These are phyloP conservation scores for Microdochium nivale DNA, from an alignment of 2,329 filamentous ascomycete species.

Conservation along the genomic window DNA sequence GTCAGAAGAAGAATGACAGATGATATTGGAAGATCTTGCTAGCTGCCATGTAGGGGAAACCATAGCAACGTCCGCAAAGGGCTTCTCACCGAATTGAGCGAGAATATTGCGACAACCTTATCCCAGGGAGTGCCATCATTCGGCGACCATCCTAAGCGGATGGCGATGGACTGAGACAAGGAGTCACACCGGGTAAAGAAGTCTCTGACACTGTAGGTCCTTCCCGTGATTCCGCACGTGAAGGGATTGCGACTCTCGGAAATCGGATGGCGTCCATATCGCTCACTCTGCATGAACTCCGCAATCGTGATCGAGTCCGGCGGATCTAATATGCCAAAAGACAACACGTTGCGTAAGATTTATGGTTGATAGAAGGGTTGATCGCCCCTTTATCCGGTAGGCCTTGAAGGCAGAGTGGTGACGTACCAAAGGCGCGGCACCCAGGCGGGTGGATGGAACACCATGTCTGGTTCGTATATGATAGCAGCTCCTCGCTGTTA, in stretches of 20 bases:
- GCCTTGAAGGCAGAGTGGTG: background rate
- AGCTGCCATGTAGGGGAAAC: too few relatives aligned
- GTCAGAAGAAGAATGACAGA: too few relatives aligned
- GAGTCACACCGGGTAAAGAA: constrained; percentile 56
- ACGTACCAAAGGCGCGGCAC: constrained; percentile 7
- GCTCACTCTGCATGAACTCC: constrained; percentile 64
- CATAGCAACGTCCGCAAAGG: too few relatives aligned
- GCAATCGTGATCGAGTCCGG: constrained; percentile 59
- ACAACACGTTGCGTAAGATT: too few relatives aligned
- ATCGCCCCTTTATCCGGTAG: background rate
- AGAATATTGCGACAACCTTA: constrained; percentile 65
- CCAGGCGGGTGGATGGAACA: constrained; percentile 7
- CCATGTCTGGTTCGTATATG: too few relatives aligned
- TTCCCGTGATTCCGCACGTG: constrained; percentile 63
- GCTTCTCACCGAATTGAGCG: constrained; percentile 60
- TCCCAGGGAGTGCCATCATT: constrained; percentile 67
- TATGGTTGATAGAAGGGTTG: too few relatives aligned
- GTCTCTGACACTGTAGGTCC: constrained; percentile 51
- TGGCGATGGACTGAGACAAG: constrained; percentile 53
- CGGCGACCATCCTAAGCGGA: constrained; percentile 62
- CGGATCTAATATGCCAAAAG: constrained; percentile 14
- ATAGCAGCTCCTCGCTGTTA: too few relatives aligned
- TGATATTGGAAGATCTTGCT: too few relatives aligned
- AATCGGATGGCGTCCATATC: constrained; percentile 53
- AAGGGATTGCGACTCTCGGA: constrained; percentile 57